phyloP scores from a whole-genome alignment of 1,284 basidiomycete genomes.

The Stereum hirsutum region DNA sequence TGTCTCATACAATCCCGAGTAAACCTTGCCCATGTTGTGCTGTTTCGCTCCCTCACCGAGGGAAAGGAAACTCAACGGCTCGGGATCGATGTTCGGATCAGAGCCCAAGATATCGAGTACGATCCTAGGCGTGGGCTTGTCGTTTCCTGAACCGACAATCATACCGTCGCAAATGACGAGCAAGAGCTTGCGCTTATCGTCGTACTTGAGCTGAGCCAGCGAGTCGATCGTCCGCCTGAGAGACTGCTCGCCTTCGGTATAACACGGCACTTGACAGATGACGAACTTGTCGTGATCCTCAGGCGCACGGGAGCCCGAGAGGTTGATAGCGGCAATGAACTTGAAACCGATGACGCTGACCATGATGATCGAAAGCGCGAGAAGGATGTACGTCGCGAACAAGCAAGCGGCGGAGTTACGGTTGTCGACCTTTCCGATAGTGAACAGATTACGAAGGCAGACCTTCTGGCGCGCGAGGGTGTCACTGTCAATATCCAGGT shows the following conservation, averaged over 20 bases:
- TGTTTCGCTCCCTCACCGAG: slow-evolving; percentile 94
- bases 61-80: slow-evolving; percentile 89
- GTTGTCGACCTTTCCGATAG: slow-evolving; percentile 87
- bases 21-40: slow-evolving; percentile 98
- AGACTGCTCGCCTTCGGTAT: slow-evolving; percentile 90
- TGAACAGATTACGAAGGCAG: slow-evolving; percentile 90
- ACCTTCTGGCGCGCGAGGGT: slow-evolving; percentile 74
- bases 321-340: slow-evolving; percentile 92
- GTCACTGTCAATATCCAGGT: slow-evolving; percentile 55
- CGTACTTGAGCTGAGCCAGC: slow-evolving; percentile 89
- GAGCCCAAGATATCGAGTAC: slow-evolving; percentile 95
- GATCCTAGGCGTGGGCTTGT: slow-evolving; percentile 86
- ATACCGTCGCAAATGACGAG: slow-evolving; percentile 97
- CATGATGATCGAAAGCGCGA: slow-evolving; percentile 89
- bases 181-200: slow-evolving; percentile 95
- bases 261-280: slow-evolving; percentile 97
- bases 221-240: slow-evolving; percentile 91
- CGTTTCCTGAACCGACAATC: slow-evolving; percentile 95
- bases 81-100: slow-evolving; percentile 88
- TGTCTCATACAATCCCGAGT: slow-evolving; percentile 92
- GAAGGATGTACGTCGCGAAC: slow-evolving; percentile 88
- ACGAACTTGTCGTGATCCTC: slow-evolving; percentile 99
- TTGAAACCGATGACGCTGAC: slow-evolving; percentile 97
- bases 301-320: slow-evolving; percentile 74
- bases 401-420: slow-evolving; percentile 87